phyloP scores from a whole-genome alignment of 2,329 filamentous ascomycete species.

The Paracorniculantispora psalliotae region DNA sequence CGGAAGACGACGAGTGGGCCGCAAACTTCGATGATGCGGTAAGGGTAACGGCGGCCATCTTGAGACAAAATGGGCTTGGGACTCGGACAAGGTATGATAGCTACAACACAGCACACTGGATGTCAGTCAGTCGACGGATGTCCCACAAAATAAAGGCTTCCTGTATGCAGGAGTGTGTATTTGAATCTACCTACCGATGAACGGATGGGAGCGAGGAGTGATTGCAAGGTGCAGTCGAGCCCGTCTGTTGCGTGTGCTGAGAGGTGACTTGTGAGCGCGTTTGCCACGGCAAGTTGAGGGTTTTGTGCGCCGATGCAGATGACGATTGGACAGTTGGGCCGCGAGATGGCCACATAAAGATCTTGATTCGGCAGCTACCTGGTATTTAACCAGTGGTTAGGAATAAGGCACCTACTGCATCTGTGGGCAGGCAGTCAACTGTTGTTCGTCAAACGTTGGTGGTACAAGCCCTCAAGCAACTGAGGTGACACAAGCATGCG shows the following conservation, averaged over 20 bases:
- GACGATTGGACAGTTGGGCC: not conserved
- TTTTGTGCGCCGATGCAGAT: not conserved
- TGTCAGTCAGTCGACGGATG: slow-evolving; percentile 3
- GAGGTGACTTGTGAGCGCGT: not conserved
- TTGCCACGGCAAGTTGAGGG: not conserved
- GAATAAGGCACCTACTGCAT: too few relatives aligned
- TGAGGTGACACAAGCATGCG: too few relatives aligned
- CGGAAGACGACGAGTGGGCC: slow-evolving; percentile 1
- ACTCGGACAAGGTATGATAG: not conserved
- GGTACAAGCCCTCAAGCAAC: not conserved
- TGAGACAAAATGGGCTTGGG: not conserved
- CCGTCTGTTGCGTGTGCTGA: not conserved
- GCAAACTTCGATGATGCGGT: not conserved
- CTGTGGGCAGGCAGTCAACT: too few relatives aligned
- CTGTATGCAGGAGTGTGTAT: not conserved
- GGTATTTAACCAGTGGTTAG: too few relatives aligned
- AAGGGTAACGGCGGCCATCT: not conserved
- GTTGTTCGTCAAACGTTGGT: not conserved
- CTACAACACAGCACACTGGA: not conserved
- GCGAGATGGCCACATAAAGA: not conserved
- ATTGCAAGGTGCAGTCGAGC: not conserved
- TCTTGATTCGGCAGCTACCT: too few relatives aligned
- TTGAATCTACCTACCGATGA: not conserved
- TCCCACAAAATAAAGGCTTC: not conserved
- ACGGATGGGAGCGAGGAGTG: not conserved